Base-by-base conservation (phyloP, 208 protist genomes). In the Leishmania arabica region DNA sequence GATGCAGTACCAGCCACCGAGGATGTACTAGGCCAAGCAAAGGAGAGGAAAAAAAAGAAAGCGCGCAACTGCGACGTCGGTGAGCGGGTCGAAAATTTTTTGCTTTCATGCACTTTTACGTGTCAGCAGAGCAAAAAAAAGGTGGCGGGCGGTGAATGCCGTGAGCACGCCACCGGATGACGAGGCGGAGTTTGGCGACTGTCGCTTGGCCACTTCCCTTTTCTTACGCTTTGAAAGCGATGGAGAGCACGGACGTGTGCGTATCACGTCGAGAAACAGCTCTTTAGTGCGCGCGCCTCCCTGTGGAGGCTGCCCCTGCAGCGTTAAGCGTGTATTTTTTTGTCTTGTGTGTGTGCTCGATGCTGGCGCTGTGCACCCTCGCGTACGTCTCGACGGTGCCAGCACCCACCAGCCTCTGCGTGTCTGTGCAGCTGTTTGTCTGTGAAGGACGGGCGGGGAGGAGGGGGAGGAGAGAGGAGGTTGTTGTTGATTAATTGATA, bases 1-100 rank as follows among this genome's bases (percentile, higher is more conserved):
- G 76, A 85, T 77, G 47, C 72, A 78, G 58, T 84, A 88, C 75
- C 75, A 81, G 53, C 77, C 78, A 42, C 77, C 78, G 51, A 42
- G 68, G 31, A 87, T 87, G 79, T 76, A 79, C 73, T 81, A 82
- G n/a, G 64, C 2, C 45, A 1, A 21, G 4, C 56, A 45, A 3
- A 34, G 19, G 3, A 13, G 51, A 1, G 72, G 51, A 27, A 73
- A 13, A 47, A 69, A 69, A 9, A 37, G 9, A 27, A 49, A 71
- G 69, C 47, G 69, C 69, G 5, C 24, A 51, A 31, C 40, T 3
- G 37, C 24, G 69, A 53, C 24, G 45, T 73, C 11, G 6, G 69
- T 73, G 47, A 24, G 37, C 21, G 66, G 27, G 21, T 17, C 40
- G 40, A 11, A 24, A 34, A 24, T 40, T n/a, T n/a, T n/a, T 40